Base-by-base conservation (phyloP, 2,329 filamentous ascomycete species). In the Fusarium miscanthi region DNA sequence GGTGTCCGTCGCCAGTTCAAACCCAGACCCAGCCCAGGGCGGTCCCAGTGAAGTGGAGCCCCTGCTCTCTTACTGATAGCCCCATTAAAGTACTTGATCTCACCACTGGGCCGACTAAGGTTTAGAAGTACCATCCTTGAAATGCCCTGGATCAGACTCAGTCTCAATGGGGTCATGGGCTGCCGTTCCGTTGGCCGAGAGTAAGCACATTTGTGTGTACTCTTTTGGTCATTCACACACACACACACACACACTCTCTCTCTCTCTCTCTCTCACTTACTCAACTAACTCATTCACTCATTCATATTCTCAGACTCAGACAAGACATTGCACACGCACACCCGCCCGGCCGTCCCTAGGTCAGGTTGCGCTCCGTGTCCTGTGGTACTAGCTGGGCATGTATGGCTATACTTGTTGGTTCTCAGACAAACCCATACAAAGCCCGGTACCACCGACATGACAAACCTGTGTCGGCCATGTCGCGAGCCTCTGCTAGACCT, bases 151-250 rank as follows among this genome's bases (percentile, higher is more conserved):
- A 71, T 56, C 54, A 48, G 62, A 63, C 66, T 59, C 30, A 49
- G 46, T 33, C 63, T 70, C 40, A 43, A 72, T 72, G 69, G 66
- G 60, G 54, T 53, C 59, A 73, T 72, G 69, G 64, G 59, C 64
- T 69, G 43, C 54, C 51, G 56, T 76, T 74, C 75, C 69, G 75
- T 77, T 78, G 76, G 75, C 73, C 73, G 70, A 74, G 72, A 64
- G 72, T 30, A 17, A 49, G 16, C 19, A 49, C 46, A 49, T 33
- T 49, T n/a, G 45, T n/a, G 17, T 17, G 27, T 27, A 40, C 35
- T 53, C 49, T 38, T 27, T 41, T 35, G 21, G 49, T 30, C 49
- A 41, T 53, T 38, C 33, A 27, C 33, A 25, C 23, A 25, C 23
- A 25, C 23, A 25, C 23, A 25, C 23, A 25, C n/a, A n/a, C n/a